Evolutionary conservation across 306 rosid genomes (phyloP).

Genomic region (Lathyrus tuberosus): DNA sequence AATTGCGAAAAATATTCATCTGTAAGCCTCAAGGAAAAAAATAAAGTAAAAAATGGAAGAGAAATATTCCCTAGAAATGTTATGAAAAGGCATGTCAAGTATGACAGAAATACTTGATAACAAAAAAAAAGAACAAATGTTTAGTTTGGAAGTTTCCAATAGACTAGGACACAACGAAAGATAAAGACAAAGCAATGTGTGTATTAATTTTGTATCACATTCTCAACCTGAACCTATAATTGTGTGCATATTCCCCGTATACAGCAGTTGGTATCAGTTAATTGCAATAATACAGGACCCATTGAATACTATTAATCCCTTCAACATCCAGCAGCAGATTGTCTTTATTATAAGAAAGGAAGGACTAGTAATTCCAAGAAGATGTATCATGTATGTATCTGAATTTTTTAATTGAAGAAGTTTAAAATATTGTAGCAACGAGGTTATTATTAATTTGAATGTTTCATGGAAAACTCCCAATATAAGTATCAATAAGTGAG

Average conservation of each 20-base stretch:
- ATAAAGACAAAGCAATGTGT: conserved; percentile 18
- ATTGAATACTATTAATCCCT: conserved; percentile 13
- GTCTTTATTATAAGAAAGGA: neutral
- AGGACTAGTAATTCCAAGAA: conserved; percentile 5
- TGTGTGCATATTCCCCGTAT: conserved; percentile 24
- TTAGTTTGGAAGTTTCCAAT: conserved; percentile 13
- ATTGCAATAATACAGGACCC: conserved; percentile 21
- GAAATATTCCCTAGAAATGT: conserved; percentile 19
- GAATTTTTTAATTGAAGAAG: conserved; percentile 14
- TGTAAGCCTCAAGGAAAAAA: conserved; percentile 25
- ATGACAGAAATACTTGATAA: conserved; percentile 19
- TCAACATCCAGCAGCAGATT: conserved; percentile 18
- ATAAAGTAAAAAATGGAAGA: neutral
- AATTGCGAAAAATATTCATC: conserved; percentile 19
- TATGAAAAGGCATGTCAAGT: conserved; percentile 22
- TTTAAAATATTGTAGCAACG: conserved; percentile 4
- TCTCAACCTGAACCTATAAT: conserved; percentile 29
- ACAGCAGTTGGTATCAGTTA: conserved; percentile 14
- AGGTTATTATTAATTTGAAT: conserved; percentile 1
- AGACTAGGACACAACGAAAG: conserved; percentile 10
- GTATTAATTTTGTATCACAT: conserved; percentile 24
- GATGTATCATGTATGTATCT: neutral
- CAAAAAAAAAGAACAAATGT: conserved; percentile 8
- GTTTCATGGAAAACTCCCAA: conserved; percentile 6
- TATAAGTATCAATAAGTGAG: conserved; percentile 18